Evolutionary conservation across 306 rosid species (phyloP), one percentile per base, ranked within the genome.

Genomic region (Carpinus viminea): DNA sequence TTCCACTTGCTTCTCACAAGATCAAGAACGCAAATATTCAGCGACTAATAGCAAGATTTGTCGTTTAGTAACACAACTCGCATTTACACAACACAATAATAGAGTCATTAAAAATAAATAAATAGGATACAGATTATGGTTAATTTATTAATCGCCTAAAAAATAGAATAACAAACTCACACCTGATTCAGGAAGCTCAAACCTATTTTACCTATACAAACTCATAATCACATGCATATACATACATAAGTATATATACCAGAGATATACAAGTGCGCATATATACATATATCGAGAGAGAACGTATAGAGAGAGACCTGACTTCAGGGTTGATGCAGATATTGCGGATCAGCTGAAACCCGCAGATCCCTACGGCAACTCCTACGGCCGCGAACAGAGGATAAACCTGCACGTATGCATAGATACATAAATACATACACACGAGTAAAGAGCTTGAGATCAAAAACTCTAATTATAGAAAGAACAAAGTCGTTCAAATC

Each of bases 261-360:
- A 34, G 38, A 41, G 8, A 41, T 41, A 41, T 41, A 2, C n/a
- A 10, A 0, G 34, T 57, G 20, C 31, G 20, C 0, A 18, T 57
- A 18, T 57, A 12, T 4, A 38, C 0, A 34, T 34, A 34, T 34
- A 34, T 34, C 2, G 41, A 3, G 41, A 36, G 41, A 36, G 41
- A 38, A 0, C 3, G 43, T 45, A 77, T 46, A 61, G 50, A 81
- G 34, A 56, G 6, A 17, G 46, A 94, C 99, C 98, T 95, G 88
- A 95, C 99, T 91, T 93, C 99, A 74, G 99, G 99, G 77, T 95
- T 95, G 90, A 91, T 89, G 76, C 82, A 75, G 84, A 95, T 77
- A 51, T 95, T 87, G 43, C 99, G 98, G 77, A 83, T 86, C 72
- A 95, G 61, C 80, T 83, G 87, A 11, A 95, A 80, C 0, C 92